A percentile compares a stretch with the other conserved stretches of the same genome.
These are phyloP conservation scores for Elongisporangium undulatum DNA, from an alignment of 352 stramenopile genomes.

Conservation along the genomic window DNA sequence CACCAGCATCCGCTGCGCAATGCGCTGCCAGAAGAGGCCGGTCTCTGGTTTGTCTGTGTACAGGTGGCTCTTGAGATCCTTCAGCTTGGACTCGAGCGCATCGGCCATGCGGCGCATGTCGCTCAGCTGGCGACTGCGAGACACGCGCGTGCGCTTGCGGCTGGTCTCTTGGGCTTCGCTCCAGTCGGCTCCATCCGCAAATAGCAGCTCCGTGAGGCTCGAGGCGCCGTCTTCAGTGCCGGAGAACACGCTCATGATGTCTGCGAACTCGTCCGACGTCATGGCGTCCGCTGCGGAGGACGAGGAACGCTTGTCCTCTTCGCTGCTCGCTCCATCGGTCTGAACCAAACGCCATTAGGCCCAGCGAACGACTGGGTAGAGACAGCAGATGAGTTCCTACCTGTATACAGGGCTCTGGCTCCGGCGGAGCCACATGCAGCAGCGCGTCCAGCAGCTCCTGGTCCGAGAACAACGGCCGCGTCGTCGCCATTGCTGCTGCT, in stretches of 20 bases:
- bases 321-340: constrained; percentile 5
- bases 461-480: constrained; percentile 30
- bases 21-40: constrained; percentile 37
- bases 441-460: constrained; percentile 46
- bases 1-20: constrained; percentile 35
- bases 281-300: constrained; percentile 13
- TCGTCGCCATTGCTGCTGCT: constrained; percentile 2
- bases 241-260: constrained; percentile 3
- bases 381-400: background rate
- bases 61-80: constrained; percentile 22
- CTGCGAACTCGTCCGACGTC: constrained; percentile 1
- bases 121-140: constrained; percentile 53
- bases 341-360: background rate
- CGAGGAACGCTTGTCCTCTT: constrained; percentile 1
- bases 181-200: constrained; percentile 1
- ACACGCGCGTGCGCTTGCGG: constrained; percentile 38
- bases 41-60: constrained; percentile 17
- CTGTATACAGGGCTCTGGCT: background rate
- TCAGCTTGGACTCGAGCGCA: constrained; percentile 42
- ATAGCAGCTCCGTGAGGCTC: background rate
- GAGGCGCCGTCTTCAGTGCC: background rate
- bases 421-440: constrained; percentile 18
- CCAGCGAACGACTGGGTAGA: no score
- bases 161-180: constrained; percentile 1
- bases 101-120: constrained; percentile 31